Percentiles rank a stretch among this genome's conserved stretches.
These are phyloP conservation scores for Podila epicladia DNA, from an alignment of 192 early-diverging fungal genomes.

Conservation along the genomic window DNA sequence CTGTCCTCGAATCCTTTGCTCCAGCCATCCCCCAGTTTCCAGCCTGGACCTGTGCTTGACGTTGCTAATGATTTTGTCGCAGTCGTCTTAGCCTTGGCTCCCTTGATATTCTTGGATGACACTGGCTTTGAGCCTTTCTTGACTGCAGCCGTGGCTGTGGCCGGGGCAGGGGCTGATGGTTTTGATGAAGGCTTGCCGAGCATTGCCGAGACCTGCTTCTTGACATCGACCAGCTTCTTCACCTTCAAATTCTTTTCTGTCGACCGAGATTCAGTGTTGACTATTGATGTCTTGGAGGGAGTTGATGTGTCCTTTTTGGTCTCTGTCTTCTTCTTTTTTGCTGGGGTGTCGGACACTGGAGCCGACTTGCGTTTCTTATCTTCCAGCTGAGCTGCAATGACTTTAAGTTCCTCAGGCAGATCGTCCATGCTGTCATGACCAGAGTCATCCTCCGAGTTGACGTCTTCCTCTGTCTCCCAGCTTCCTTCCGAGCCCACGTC, in stretches of 20 bases:
- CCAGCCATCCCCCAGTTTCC: constrained; percentile 23
- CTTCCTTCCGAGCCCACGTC: constrained; percentile 8
- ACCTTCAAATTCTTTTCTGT: constrained; percentile 1
- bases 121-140: not conserved
- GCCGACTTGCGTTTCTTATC: constrained; percentile 18
- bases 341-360: not conserved
- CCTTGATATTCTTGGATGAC: constrained; percentile 3
- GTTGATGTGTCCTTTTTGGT: not conserved
- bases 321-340: constrained; percentile 4
- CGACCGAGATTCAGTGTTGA: not conserved
- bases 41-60: not conserved
- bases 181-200: constrained; percentile 4
- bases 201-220: constrained; percentile 28
- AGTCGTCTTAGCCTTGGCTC: constrained; percentile 1
- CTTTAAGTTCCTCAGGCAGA: constrained; percentile 37
- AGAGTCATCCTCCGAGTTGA: constrained; percentile 13
- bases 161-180: not conserved
- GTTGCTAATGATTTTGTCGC: not conserved
- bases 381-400: constrained; percentile 23
- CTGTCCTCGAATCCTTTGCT: constrained; percentile 21
- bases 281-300: not conserved
- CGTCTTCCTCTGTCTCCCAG: constrained; percentile 29
- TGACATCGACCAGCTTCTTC: constrained; percentile 10
- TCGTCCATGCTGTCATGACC: constrained; percentile 50
- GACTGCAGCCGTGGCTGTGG: not conserved